Conservation (phyloP, 2,329 filamentous ascomycete genomes). For the Curvularia sp. region DNA sequence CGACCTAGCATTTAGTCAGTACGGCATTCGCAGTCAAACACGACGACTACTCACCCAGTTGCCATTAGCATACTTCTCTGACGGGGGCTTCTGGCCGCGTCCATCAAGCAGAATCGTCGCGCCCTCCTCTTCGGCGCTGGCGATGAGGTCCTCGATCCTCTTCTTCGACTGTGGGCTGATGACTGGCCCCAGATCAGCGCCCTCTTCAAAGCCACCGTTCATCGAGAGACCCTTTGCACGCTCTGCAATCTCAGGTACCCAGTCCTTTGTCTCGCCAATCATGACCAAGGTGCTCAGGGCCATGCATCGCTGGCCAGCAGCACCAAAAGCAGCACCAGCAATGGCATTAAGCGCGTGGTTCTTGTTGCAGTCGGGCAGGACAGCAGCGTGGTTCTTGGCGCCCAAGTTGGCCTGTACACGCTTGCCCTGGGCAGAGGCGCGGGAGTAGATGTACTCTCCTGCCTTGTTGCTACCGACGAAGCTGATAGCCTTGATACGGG, state of each 20-base stretch:
- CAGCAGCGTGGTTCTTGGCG: slow-evolving; percentile 86
- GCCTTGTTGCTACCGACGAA: slow-evolving; percentile 90
- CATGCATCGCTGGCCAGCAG: slow-evolving; percentile 87
- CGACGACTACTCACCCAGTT: slow-evolving; percentile 67
- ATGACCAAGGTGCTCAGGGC: slow-evolving; percentile 82
- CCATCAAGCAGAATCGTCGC: slow-evolving; percentile 84
- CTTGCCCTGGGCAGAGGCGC: slow-evolving; percentile 84
- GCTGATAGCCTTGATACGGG: slow-evolving; percentile 82
- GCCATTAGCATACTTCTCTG: slow-evolving; percentile 78
- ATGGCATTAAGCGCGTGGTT: slow-evolving; percentile 88
- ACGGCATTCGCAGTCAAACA: background rate
- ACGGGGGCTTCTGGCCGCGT: slow-evolving; percentile 73
- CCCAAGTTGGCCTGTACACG: slow-evolving; percentile 87
- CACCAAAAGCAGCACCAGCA: slow-evolving; percentile 82
- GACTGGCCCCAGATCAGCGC: slow-evolving; percentile 80
- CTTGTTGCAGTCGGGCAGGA: slow-evolving; percentile 87
- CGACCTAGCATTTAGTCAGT: slow-evolving; percentile 61
- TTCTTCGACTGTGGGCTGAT: slow-evolving; percentile 80
- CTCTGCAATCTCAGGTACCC: slow-evolving; percentile 79
- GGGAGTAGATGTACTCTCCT: slow-evolving; percentile 82
- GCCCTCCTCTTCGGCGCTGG: slow-evolving; percentile 78
- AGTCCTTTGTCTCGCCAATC: slow-evolving; percentile 84
- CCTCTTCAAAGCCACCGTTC: slow-evolving; percentile 81
- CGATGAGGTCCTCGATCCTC: slow-evolving; percentile 78
- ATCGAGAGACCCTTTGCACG: slow-evolving; percentile 75